Evolutionary conservation across 2,329 filamentous ascomycete species (phyloP), one percentile per base, ranked within the genome.

Genomic region (Hymenotorrendiella dingleyae): DNA sequence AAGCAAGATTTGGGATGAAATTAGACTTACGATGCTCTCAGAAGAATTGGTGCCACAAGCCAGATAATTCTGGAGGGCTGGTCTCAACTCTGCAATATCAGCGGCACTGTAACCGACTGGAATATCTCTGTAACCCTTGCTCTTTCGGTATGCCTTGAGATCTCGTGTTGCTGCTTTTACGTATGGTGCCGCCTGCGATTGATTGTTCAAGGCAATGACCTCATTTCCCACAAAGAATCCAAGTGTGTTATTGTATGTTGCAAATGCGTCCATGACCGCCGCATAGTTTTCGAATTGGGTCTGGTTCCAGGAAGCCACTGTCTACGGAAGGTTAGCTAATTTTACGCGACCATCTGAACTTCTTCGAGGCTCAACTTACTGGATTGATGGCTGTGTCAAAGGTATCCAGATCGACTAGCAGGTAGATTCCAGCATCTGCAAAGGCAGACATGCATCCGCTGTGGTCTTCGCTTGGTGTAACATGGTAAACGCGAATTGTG

Each of bases 181-280:
- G 61, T 82, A 94, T 2, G 88, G 86, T 7, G 87, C 87, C 23
- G 84, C 83, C 20, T 66, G 59, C 28, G 76, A 79, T 57, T 78
- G 71, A 50, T 72, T 70, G 46, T 67, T 66, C 34, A 67, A 70
- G 29, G 82, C 84, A 56, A 94, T 80, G 46, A 93, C 84, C 63
- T 95, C 89, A 59, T 95, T 95, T 51, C 88, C 90, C 46, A 95
- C 75, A 56, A 94, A 91, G 63, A 93, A 85, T 34, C 86, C 88
- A 9, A 88, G 78, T 1, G 85, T 74, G 62, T 94, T 94, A 64
- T 89, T 76, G 61, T 84, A 94, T 36, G 73, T 35, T 30, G 53
- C 53, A 38, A 59, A 59, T 4, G 52, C 48, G 41, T 59, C 56
- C 52, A 59, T 58, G 12, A 59, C 55, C 29, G 43, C 47, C 8